Percentiles rank a stretch among this genome's conserved stretches.
Evolutionary conservation across 208 protist species (phyloP).

Genomic region (Acanthamoeba castellanii): DNA sequence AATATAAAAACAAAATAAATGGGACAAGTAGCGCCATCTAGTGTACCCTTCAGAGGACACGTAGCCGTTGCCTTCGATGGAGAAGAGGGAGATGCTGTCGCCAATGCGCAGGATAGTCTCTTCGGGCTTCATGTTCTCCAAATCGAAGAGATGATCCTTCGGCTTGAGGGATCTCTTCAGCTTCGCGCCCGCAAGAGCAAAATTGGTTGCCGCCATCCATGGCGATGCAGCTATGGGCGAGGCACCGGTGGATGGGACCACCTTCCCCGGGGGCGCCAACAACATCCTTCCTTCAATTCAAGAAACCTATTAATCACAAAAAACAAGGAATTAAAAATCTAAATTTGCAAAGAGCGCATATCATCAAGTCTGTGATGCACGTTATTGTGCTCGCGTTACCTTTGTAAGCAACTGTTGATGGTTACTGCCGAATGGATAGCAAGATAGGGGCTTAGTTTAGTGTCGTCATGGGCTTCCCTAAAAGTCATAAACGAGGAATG

Average conservation of each 20-base stretch:
- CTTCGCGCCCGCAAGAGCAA: conserved; percentile 2
- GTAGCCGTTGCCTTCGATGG: conserved; percentile 57
- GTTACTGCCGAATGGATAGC: no score
- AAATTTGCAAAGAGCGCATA: background rate
- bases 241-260: background rate
- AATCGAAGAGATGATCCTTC: conserved; percentile 51
- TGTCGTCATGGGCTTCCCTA: background rate
- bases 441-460: background rate
- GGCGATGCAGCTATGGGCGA: background rate
- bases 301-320: no score
- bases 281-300: background rate
- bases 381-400: no score
- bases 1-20: background rate
- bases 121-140: conserved; percentile 45
- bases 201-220: conserved; percentile 38
- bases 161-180: conserved; percentile 34
- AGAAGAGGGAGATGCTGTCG: conserved; percentile 46
- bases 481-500: background rate
- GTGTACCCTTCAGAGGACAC: conserved; percentile 52
- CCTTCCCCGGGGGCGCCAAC: background rate
- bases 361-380: background rate
- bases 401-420: no score
- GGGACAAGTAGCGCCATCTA: background rate
- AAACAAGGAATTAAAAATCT: background rate
- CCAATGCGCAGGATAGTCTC: conserved; percentile 48